Evolutionary conservation across 2,329 filamentous ascomycete species (phyloP).

Genomic region (Aaosphaeria arxii): DNA sequence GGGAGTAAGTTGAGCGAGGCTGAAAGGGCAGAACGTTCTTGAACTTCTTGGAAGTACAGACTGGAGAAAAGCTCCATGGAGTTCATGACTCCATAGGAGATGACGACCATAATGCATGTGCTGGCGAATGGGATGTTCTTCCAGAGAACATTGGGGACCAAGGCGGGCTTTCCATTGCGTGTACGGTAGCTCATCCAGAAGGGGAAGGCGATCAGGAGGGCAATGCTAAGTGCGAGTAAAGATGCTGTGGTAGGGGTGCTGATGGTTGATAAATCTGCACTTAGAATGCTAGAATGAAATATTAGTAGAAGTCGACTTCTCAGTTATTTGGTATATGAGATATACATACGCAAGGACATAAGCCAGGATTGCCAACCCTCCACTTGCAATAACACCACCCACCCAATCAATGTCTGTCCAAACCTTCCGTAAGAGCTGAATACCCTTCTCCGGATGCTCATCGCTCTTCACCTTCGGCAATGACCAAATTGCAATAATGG

Average conservation of each 20-base stretch:
- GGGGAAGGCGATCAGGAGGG: conserved; percentile 25
- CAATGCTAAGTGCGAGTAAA: conserved; percentile 18
- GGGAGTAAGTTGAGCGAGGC: conserved; percentile 44
- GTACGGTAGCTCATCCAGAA: conserved; percentile 29
- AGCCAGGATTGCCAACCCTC: conserved; percentile 22
- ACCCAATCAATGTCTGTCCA: conserved; percentile 26
- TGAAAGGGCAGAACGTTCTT: conserved; percentile 26
- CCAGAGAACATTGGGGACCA: conserved; percentile 48
- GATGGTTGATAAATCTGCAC: conserved; percentile 8
- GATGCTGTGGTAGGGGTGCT: conserved; percentile 16
- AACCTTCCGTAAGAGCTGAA: conserved; percentile 8
- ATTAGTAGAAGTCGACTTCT: background rate
- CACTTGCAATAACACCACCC: conserved; percentile 22
- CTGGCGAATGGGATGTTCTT: conserved; percentile 53
- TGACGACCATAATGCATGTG: conserved; percentile 48
- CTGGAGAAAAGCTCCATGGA: conserved; percentile 39
- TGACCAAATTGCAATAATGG: conserved; percentile 21
- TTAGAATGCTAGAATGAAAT: conserved; percentile 1
- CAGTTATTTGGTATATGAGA: background rate
- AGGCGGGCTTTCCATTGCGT: conserved; percentile 13
- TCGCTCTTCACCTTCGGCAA: conserved; percentile 16
- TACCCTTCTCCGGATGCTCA: background rate
- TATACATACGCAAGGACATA: conserved; percentile 9
- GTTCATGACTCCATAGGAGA: conserved; percentile 36
- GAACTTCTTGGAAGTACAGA: conserved; percentile 45